Conservation (phyloP, 2,329 filamentous ascomycete species). For the Diplodia scrobiculata region DNA sequence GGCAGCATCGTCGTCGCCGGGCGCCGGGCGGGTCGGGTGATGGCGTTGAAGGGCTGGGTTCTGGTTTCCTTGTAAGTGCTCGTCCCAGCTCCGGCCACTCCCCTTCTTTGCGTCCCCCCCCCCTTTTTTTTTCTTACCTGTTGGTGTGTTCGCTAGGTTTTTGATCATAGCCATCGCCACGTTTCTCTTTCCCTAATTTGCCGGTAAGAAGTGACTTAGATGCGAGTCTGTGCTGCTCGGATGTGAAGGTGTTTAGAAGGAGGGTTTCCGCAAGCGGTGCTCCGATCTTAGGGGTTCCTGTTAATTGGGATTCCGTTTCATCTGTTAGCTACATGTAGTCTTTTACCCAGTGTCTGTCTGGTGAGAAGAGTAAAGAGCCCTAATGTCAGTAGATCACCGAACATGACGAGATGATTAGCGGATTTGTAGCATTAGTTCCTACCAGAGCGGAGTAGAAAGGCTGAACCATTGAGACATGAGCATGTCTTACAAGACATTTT, state of each 20-base stretch:
- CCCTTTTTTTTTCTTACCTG: not conserved
- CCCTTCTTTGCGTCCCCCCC: no score
- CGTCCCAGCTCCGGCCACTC: no score
- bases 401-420: no score
- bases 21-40: not conserved
- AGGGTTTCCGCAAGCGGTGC: no score
- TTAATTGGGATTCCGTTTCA: no score
- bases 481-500: not conserved
- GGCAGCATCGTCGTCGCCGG: not conserved
- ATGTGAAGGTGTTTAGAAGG: no score
- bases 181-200: not conserved
- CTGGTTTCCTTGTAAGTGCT: not conserved
- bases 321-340: no score
- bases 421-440: not conserved
- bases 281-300: no score
- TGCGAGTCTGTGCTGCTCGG: not conserved
- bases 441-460: not conserved
- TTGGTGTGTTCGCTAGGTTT: not conserved
- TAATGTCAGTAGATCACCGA: no score
- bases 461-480: not conserved
- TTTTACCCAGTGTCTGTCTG: no score
- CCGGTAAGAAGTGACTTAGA: not conserved
- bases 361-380: no score
- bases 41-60: not conserved
- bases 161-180: not conserved